phyloP scores from a whole-genome alignment of 2,329 filamentous ascomycete genomes.

The Aspergillus sp. region DNA sequence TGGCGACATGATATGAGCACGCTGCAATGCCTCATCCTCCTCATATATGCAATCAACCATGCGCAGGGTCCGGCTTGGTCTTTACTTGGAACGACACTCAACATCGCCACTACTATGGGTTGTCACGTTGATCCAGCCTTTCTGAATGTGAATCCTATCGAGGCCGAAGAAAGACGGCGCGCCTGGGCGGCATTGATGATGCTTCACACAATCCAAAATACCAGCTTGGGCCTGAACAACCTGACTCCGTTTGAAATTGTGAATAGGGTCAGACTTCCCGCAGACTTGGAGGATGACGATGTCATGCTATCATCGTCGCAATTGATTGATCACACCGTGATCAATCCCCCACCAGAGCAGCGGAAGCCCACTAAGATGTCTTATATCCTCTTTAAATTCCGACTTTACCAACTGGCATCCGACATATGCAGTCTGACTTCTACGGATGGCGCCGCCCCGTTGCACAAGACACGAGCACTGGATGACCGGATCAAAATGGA shows the following conservation, averaged over 20 bases:
- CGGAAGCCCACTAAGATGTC: slow-evolving; percentile 28
- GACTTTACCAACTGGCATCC: slow-evolving; percentile 23
- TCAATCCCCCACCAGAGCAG: background rate
- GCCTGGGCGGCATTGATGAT: slow-evolving; percentile 32
- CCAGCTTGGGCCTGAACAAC: slow-evolving; percentile 27
- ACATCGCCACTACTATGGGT: slow-evolving; percentile 29
- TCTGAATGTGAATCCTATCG: slow-evolving; percentile 20
- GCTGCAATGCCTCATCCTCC: slow-evolving; percentile 26
- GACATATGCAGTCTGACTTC: slow-evolving; percentile 19
- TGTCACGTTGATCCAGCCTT: slow-evolving; percentile 30
- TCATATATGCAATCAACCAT: slow-evolving; percentile 32
- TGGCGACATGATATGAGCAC: slow-evolving; percentile 27
- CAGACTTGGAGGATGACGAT: slow-evolving; percentile 20
- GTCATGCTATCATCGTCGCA: too few species aligned
- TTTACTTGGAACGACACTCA: slow-evolving; percentile 25
- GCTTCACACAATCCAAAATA: slow-evolving; percentile 31
- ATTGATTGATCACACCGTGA: too few species aligned
- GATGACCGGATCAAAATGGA: slow-evolving; percentile 5
- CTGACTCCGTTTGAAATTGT: slow-evolving; percentile 18
- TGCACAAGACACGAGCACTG: slow-evolving; percentile 5
- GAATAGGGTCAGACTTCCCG: slow-evolving; percentile 16
- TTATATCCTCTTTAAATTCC: slow-evolving; percentile 28
- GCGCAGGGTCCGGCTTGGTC: slow-evolving; percentile 27
- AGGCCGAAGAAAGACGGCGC: slow-evolving; percentile 26
- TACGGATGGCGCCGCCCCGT: slow-evolving; percentile 5